Base-by-base conservation (phyloP, 768 basidiomycete genomes). In the Lactifluus subvellereus region DNA sequence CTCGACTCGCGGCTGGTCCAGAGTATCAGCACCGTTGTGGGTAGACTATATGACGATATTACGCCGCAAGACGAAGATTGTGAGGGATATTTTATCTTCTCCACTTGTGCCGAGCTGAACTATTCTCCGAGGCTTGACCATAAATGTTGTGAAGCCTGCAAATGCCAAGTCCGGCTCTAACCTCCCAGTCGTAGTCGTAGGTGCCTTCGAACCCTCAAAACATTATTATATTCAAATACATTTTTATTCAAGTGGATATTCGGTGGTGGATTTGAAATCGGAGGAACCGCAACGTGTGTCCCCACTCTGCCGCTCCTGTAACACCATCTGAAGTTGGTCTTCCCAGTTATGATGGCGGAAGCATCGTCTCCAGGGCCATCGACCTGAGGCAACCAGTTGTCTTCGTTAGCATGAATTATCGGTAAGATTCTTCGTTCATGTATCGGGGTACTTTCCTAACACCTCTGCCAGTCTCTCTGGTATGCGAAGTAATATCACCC, bases 381-480 rank as follows among this genome's bases (percentile, higher is more conserved):
- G 65, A 67, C 13, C 55, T 71, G 27, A 54, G 56, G 0, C 49
- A 70, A 47, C 72, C 72, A 0, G 38, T 71, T 56, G 55, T 72
- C 18, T 68, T 61, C 54, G 71, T 73, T n/a, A 70, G 66, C 37
- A 65, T 71, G 22, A 73, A 72, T 56, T 73, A 73, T 50, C 67
- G 72, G 62, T 62, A 37, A 60, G 68, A 14, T 38, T 45, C 43
- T 14, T n/a, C 45, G 13, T 59, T 27, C 20, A 32, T 30, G 7
- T 9, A 7, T 16, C 20, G 11, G 32, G 35, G 27, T 8, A 32
- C 5, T 20, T 6, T 13, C 35, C 53, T 43, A 8, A 59, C 27
- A 33, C 27, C 33, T 43, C 4, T 43, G 27, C 13, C 20, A 67
- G 66, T 2, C 59, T 67, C 18, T 65, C 66, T 20, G 66, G 66